These are phyloP conservation scores for Dillenia suffruticosa DNA, from an alignment of 164 flowering plant genomes.

Conservation along the genomic window DNA sequence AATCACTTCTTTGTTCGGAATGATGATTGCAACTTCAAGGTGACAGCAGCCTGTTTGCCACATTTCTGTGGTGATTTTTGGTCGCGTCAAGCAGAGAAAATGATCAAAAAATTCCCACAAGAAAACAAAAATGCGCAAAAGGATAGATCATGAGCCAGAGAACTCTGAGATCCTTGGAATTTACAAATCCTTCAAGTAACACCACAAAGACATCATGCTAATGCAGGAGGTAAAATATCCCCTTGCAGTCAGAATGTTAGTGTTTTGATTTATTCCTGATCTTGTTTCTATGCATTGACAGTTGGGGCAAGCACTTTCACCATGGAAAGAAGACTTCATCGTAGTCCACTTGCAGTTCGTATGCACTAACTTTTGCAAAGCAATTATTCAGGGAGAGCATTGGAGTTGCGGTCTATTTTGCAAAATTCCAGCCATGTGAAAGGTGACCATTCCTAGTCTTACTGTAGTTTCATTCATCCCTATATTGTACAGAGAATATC, in stretches of 20 bases:
- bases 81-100: conserved; percentile 43
- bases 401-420: conserved; percentile 50
- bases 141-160: conserved; percentile 4
- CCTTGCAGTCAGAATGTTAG: no score
- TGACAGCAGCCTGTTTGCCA: conserved; percentile 65
- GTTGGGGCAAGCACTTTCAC: conserved; percentile 41
- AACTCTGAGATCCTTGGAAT: conserved; percentile 31
- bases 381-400: conserved; percentile 33
- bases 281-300: conserved; percentile 9
- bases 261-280: neutral
- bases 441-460: conserved; percentile 36
- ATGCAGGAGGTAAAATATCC: conserved; percentile 38
- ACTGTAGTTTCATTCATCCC: no score
- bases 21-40: conserved; percentile 30
- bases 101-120: conserved; percentile 27
- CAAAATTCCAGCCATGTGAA: conserved; percentile 48
- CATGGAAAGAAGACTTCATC: conserved; percentile 47
- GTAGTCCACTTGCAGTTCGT: conserved; percentile 39
- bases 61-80: conserved; percentile 72
- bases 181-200: conserved; percentile 16
- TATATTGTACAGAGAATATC: no score
- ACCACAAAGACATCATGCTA: conserved; percentile 32
- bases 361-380: conserved; percentile 38
- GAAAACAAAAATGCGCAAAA: conserved; percentile 14
- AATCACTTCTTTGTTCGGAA: conserved; percentile 41